A percentile compares a stretch with the other conserved stretches of the same genome.
phyloP scores from a whole-genome alignment of 257 asterid genomes.

The Jaltomata sinuosa region DNA sequence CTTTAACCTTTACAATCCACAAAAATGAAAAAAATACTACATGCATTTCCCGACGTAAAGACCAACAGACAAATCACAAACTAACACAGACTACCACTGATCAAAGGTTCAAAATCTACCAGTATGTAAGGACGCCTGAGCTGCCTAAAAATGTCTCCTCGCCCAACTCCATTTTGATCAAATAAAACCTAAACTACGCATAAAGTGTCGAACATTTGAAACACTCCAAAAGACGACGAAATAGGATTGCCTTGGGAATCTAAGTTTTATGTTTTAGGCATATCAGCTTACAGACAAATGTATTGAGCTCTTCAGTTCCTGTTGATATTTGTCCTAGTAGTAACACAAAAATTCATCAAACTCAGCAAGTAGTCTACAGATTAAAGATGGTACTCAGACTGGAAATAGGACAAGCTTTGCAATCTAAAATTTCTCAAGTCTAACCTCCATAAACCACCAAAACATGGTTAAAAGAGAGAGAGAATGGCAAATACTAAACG shows the following conservation, averaged over 20 bases:
- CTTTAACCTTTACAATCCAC: not conserved
- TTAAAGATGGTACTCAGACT: not conserved
- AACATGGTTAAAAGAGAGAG: not conserved
- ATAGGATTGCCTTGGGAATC: not conserved
- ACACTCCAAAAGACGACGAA: not conserved
- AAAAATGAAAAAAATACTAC: not conserved
- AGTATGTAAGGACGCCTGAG: not conserved
- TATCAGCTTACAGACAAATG: not conserved
- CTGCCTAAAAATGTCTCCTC: not conserved
- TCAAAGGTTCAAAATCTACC: not conserved
- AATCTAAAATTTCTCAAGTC: not conserved
- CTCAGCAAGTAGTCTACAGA: not conserved
- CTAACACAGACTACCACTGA: not conserved
- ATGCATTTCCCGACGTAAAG: not conserved
- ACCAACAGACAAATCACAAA: not conserved
- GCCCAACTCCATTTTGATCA: not conserved
- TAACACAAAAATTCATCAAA: not conserved
- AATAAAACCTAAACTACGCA: not conserved
- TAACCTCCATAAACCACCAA: not conserved
- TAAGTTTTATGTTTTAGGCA: not conserved
- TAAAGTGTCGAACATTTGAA: not conserved
- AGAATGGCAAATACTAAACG: not conserved
- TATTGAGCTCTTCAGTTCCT: not conserved
- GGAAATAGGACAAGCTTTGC: not conserved
- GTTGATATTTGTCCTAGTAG: not conserved